Evolutionary conservation across 495 filamentous ascomycete species (phyloP).

Genomic region (Annulohypoxylon bovei): DNA sequence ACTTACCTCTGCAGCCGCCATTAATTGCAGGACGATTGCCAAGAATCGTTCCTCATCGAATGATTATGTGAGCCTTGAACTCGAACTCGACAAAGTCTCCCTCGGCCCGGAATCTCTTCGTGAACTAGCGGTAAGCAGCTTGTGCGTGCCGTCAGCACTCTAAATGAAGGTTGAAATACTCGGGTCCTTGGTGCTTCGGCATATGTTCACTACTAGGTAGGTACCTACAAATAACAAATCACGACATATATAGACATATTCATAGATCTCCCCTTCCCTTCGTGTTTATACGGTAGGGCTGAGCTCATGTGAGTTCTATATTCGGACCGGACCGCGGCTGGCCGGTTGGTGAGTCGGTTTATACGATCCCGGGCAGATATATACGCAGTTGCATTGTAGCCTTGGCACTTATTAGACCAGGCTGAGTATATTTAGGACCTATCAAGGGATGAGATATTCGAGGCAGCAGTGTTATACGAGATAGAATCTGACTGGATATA

Average conservation of each 20-base stretch:
- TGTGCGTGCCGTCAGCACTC: constrained; percentile 29
- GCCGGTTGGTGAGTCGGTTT: neutral
- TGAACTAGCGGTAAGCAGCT: constrained; percentile 11
- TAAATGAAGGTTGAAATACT: constrained; percentile 19
- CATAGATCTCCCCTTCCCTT: neutral
- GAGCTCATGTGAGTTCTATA: constrained; percentile 21
- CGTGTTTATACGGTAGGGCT: constrained; percentile 29
- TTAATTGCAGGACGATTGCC: constrained; percentile 15
- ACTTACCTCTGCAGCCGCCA: neutral
- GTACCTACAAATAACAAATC: constrained; percentile 6
- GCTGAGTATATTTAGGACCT: constrained; percentile 8
- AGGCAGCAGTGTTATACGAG: constrained; percentile 17
- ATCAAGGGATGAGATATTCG: constrained; percentile 21
- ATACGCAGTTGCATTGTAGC: neutral
- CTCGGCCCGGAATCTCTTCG: constrained; percentile 19
- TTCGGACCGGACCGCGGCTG: constrained; percentile 26
- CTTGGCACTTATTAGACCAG: constrained; percentile 3
- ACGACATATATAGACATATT: neutral
- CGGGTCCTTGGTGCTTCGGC: neutral
- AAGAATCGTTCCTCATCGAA: constrained; percentile 26
- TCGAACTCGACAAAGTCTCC: neutral
- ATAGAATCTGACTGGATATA: constrained; percentile 1
- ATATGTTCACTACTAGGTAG: constrained; percentile 7
- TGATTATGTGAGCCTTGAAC: neutral
- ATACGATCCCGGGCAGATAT: constrained; percentile 6